These are phyloP conservation scores for Neltuma alba DNA, from an alignment of 306 rosid genomes.

Conservation along the genomic window DNA sequence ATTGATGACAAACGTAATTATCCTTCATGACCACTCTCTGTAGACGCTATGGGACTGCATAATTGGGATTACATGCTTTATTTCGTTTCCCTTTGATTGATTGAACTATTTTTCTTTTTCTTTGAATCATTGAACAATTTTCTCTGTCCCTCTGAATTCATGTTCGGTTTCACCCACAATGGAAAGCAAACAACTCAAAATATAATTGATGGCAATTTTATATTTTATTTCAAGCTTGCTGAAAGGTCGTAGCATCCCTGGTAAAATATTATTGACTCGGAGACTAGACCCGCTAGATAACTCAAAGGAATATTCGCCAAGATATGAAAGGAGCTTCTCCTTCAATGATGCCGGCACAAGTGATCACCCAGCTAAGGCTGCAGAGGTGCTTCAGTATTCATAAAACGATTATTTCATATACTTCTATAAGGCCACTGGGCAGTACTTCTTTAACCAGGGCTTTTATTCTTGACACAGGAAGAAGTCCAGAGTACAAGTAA, in stretches of 20 bases:
- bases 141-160: background rate
- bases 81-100: background rate
- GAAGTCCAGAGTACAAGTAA: constrained; percentile 52
- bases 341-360: constrained; percentile 64
- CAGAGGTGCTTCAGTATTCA: constrained; percentile 47
- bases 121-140: background rate
- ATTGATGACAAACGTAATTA: background rate
- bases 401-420: background rate
- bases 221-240: constrained; percentile 54
- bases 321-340: constrained; percentile 64
- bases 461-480: constrained; percentile 54
- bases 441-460: constrained; percentile 20
- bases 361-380: constrained; percentile 49
- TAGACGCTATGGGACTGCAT: background rate
- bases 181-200: constrained; percentile 1
- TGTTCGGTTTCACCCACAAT: background rate
- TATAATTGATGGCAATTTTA: background rate
- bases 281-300: constrained; percentile 46
- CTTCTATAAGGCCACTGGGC: background rate
- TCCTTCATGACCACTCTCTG: background rate
- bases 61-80: background rate
- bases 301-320: constrained; percentile 44
- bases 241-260: constrained; percentile 86
- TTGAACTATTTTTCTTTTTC: background rate
- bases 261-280: constrained; percentile 74